A percentile compares a stretch with the other conserved stretches of the same genome.
Conservation (phyloP, 1,139 yeast species). For the Candida glucosophila region DNA sequence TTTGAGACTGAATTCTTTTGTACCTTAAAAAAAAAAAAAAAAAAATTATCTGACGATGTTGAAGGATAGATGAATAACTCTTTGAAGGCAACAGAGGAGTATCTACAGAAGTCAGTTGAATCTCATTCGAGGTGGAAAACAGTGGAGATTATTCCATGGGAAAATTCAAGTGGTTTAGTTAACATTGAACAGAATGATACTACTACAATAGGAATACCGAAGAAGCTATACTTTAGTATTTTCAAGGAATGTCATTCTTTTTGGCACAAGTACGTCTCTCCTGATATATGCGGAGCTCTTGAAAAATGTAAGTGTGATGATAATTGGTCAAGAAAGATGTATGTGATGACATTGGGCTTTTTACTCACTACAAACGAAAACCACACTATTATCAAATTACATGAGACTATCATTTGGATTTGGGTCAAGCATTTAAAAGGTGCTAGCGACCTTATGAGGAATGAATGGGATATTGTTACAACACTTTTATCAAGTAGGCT, state of each 20-base stretch:
- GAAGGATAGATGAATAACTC: too few species aligned
- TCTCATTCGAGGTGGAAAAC: too few species aligned
- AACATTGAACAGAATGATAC: conserved; percentile 8
- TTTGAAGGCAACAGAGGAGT: too few species aligned
- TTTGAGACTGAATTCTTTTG: too few species aligned
- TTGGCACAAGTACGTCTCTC: conserved; percentile 15
- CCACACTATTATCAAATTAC: conserved; percentile 24
- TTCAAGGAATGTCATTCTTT: conserved; percentile 27
- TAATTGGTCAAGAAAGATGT: conserved; percentile 3
- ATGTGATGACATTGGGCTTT: conserved; percentile 19
- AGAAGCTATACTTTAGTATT: conserved; percentile 18
- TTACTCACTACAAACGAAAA: conserved; percentile 35
- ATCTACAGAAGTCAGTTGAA: too few species aligned
- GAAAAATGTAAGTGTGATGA: conserved; percentile 1
- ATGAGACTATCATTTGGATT: conserved; percentile 18
- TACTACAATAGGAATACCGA: conserved; percentile 28
- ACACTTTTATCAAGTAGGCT: conserved; percentile 26
- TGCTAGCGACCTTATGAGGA: conserved; percentile 6
- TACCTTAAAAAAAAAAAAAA: too few species aligned
- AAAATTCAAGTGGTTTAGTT: background rate
- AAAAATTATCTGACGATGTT: too few species aligned
- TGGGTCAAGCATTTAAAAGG: conserved; percentile 3
- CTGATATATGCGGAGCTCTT: conserved; percentile 1
- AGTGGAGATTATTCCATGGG: too few species aligned
- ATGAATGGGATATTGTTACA: conserved; percentile 23